These are phyloP conservation scores for Biscogniauxia marginata DNA, from an alignment of 2,329 filamentous ascomycete genomes.

Conservation along the genomic window DNA sequence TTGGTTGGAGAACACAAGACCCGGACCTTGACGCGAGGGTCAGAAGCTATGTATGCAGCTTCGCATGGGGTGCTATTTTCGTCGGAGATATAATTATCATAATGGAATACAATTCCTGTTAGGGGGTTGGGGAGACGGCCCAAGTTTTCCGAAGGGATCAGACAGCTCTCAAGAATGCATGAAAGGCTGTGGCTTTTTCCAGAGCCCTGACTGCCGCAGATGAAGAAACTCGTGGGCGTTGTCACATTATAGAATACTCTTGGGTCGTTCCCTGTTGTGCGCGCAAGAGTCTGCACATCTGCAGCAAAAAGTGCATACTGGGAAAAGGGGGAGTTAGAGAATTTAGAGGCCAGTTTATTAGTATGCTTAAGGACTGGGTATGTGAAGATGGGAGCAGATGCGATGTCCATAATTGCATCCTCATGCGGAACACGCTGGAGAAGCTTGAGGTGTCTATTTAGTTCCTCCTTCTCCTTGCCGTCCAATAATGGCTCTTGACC, in stretches of 20 bases:
- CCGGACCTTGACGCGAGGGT: conserved; percentile 43
- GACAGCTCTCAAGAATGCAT: conserved; percentile 56
- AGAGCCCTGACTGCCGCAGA: conserved; percentile 63
- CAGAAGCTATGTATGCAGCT: conserved; percentile 53
- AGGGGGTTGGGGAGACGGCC: conserved; percentile 47
- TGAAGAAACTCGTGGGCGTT: conserved; percentile 57
- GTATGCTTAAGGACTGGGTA: conserved; percentile 12
- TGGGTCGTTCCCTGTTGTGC: conserved; percentile 20
- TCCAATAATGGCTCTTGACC: no score
- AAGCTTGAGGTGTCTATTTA: conserved; percentile 1
- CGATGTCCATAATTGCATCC: conserved; percentile 17
- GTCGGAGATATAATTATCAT: conserved; percentile 55
- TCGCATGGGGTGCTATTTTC: conserved; percentile 54
- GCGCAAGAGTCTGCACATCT: background rate
- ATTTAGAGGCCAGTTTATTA: background rate
- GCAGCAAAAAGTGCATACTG: conserved; percentile 26
- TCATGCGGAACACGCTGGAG: conserved; percentile 5
- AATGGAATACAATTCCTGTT: conserved; percentile 64
- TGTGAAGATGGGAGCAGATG: conserved; percentile 20
- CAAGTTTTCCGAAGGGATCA: conserved; percentile 39
- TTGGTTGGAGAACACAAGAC: conserved; percentile 58
- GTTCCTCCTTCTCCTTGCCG: background rate
- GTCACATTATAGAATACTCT: conserved; percentile 47
- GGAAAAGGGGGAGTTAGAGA: conserved; percentile 7
- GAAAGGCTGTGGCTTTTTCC: conserved; percentile 63